Evolutionary conservation across 2,329 filamentous ascomycete species (phyloP), one percentile per base, ranked within the genome.

Genomic region (Penicillium sp.): DNA sequence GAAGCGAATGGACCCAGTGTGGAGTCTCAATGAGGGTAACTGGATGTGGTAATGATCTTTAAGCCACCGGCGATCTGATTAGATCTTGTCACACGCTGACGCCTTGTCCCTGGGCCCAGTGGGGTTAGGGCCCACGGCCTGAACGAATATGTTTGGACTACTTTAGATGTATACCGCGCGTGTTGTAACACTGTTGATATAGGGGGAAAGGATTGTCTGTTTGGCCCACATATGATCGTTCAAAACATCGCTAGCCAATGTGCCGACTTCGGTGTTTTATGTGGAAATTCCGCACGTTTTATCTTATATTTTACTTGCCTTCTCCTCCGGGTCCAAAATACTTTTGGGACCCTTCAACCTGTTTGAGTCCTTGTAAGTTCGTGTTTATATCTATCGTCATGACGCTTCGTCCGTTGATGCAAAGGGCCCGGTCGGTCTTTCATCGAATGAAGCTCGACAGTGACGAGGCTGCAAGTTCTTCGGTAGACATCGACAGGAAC

Each of bases 351-450:
- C 8, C 25, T 37, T 41, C 38, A 21, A 38, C 50, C 16, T 35
- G 13, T 31, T 39, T 37, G 31, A 46, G 25, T 40, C 15, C 16
- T 32, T 42, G 38, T 23, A 41, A 18, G 18, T 40, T 53, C 4
- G 29, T 15, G 5, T 25, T 32, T 31, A 37, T 32, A 16, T 21
- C 18, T 23, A 35, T 41, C 6, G 31, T 21, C 21, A 53, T 53
- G 50, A 23, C 37, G 16, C 29, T 54, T 42, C 55, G 55, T 32
- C 55, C 46, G 13, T 38, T 57, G 46, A 47, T 57, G 12, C 46
- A 45, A 50, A 50, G 55, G 46, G 55, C 51, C 37, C 31, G 44
- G 25, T 27, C 55, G 37, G 55, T 57, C 42, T 51, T 57, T 18
- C 38, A 35, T 38, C 55, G 55, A 15, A 42, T 42, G 23, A 49